These are phyloP conservation scores for Zanthoxylum bungeanum DNA, from an alignment of 345 rosid species.

Conservation along the genomic window DNA sequence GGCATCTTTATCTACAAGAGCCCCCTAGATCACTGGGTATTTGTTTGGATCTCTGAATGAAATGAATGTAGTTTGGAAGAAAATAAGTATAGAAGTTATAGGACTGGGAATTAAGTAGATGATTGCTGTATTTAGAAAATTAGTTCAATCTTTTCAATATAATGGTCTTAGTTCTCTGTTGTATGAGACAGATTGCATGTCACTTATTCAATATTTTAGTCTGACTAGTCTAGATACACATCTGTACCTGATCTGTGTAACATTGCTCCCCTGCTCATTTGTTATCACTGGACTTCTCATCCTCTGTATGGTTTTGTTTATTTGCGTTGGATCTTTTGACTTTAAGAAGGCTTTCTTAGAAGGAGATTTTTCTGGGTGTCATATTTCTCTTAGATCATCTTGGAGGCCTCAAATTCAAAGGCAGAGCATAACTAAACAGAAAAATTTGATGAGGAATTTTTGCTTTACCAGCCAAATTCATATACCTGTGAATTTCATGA, in stretches of 20 bases:
- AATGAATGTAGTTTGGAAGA: neutral
- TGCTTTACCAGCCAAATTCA: neutral
- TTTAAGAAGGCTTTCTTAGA: neutral
- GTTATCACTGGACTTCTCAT: neutral
- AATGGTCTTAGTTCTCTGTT: neutral
- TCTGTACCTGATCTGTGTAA: neutral
- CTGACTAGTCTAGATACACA: neutral
- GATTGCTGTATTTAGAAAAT: neutral
- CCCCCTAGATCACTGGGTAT: neutral
- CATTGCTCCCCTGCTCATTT: neutral
- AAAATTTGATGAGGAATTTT: neutral
- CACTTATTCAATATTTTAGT: neutral
- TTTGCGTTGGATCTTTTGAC: neutral
- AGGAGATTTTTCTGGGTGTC: neutral
- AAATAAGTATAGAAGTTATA: neutral
- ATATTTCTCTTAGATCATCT: neutral
- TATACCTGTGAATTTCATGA: neutral
- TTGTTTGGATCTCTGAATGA: conserved; percentile 9
- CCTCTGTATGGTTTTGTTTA: neutral
- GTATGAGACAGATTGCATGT: neutral
- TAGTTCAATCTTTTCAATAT: neutral
- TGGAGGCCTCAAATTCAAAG: neutral
- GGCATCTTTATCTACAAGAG: neutral
- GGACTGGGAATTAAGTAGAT: neutral
- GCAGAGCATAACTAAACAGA: neutral